Evolutionary conservation across 2,329 filamentous ascomycete species (phyloP), one percentile per base, ranked within the genome.

Genomic region (Aureobasidium namibiae): DNA sequence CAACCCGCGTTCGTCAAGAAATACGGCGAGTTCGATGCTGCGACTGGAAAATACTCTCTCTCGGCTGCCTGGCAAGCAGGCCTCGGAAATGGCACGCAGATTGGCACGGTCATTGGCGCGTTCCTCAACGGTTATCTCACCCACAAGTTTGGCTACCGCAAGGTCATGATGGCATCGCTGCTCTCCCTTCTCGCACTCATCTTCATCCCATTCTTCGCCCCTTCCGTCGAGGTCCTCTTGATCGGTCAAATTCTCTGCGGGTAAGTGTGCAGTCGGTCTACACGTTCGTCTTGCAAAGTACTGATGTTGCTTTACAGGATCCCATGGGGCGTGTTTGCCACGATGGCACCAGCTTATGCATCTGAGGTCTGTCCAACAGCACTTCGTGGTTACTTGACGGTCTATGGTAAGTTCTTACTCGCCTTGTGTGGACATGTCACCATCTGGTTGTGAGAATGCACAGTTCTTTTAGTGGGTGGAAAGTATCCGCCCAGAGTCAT

Each of bases 281-380:
- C 14, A 7, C 21, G 16, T n/a, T n/a, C n/a, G n/a, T 23, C 10
- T 21, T 33, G 3, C 7, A 33, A 2, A 23, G 8, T 23, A 14
- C 52, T 56, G 3, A 56, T 6, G 3, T 24, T 16, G 26, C 7
- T n/a, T 23, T 6, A 16, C 18, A 56, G 52, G 23, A 56, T 85
- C 7, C 79, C 85, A 0, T 75, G 83, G n/a, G 83, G 82, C 2
- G 81, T 80, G 56, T 86, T 83, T 66, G 81, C 82, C 5, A 80
- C 83, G 26, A 71, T 77, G 33, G 73, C 74, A 14, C 74, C 83
- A 62, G 84, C 85, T 1, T 89, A 88, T 66, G 85, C 85, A 24
- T 85, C 83, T 59, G 86, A 89, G 67, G 80, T 86, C 7, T 82
- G 81, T 39, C 83, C 83, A 1, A 73, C 82, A 31, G 78, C 78